These are phyloP conservation scores for Neodidymelliopsis sp. DNA, from an alignment of 2,329 filamentous ascomycete species.

Conservation along the genomic window DNA sequence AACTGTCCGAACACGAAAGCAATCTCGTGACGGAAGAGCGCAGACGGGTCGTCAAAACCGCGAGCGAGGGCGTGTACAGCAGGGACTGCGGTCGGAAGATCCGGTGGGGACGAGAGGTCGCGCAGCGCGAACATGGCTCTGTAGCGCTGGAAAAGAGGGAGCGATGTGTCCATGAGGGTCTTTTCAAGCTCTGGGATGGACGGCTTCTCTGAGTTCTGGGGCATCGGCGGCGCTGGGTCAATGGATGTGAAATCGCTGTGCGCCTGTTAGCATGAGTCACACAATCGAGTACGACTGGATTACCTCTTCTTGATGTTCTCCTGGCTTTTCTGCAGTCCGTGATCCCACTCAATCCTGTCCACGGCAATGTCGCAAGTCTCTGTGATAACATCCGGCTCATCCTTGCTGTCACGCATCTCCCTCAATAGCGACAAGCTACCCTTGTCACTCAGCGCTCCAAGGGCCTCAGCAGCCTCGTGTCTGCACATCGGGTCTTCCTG, in stretches of 20 bases:
- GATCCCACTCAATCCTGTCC: conserved; percentile 92
- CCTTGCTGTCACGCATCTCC: conserved; percentile 74
- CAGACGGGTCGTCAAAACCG: conserved; percentile 84
- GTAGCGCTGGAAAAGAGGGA: conserved; percentile 90
- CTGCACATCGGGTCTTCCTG: conserved; percentile 94
- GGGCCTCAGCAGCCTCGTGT: conserved; percentile 94
- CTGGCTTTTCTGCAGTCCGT: conserved; percentile 61
- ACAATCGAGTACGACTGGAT: conserved; percentile 19
- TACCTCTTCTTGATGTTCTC: conserved; percentile 86
- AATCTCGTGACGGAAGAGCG: conserved; percentile 96
- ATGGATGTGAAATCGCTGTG: conserved; percentile 91
- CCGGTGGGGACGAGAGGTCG: conserved; percentile 91
- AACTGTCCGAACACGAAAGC: conserved; percentile 98
- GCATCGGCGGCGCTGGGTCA: conserved; percentile 90
- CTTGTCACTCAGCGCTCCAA: conserved; percentile 82
- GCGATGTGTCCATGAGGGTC: conserved; percentile 77
- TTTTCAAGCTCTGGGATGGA: conserved; percentile 78
- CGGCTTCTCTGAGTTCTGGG: conserved; percentile 66
- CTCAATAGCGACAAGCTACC: conserved; percentile 77
- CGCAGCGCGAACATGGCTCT: conserved; percentile 97
- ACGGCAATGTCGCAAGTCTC: conserved; percentile 98
- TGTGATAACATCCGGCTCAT: conserved; percentile 80
- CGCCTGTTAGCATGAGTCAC: conserved; percentile 18
- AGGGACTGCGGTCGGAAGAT: conserved; percentile 86
- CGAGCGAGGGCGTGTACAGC: conserved; percentile 85